A percentile compares a stretch with the other conserved stretches of the same genome.
Conservation (phyloP, 2,329 filamentous ascomycete genomes). For the Parascedosporium putredinis region DNA sequence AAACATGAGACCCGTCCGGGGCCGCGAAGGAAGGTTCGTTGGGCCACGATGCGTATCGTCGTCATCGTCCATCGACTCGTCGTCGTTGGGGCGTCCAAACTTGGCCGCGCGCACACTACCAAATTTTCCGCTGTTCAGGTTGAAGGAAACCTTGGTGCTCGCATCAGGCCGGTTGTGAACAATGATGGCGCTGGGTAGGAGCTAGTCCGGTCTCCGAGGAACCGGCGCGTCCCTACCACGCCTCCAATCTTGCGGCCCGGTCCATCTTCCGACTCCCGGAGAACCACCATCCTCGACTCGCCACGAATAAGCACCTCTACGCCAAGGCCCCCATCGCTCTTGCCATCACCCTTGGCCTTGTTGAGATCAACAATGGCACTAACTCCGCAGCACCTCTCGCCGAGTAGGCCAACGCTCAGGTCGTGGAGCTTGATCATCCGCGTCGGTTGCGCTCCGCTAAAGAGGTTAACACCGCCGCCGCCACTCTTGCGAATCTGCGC, state of each 20-base stretch:
- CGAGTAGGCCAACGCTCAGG: constrained; percentile 41
- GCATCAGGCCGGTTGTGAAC: constrained; percentile 36
- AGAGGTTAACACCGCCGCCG: constrained; percentile 43
- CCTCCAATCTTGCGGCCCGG: constrained; percentile 32
- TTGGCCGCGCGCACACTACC: constrained; percentile 21
- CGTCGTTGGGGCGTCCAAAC: not conserved
- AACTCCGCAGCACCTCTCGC: constrained; percentile 45
- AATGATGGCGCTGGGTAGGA: constrained; percentile 38
- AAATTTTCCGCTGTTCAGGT: constrained; percentile 36
- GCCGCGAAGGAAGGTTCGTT: constrained; percentile 18
- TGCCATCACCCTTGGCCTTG: constrained; percentile 13
- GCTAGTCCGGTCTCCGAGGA: constrained; percentile 20
- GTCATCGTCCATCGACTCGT: not conserved
- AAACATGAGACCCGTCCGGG: constrained; percentile 36
- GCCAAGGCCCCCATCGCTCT: constrained; percentile 31
- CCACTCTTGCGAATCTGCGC: constrained; percentile 41
- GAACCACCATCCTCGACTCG: constrained; percentile 43
- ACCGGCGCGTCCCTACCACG: constrained; percentile 20
- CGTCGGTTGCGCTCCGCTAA: constrained; percentile 42
- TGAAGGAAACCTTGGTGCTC: constrained; percentile 32
- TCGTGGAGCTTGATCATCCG: constrained; percentile 47
- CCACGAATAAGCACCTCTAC: constrained; percentile 45
- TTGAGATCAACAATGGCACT: constrained; percentile 30
- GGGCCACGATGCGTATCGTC: constrained; percentile 6
- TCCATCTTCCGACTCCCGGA: constrained; percentile 41